Evolutionary conservation across 768 basidiomycete species (phyloP), one percentile per base, ranked within the genome.

Genomic region (Amanita inopinata): DNA sequence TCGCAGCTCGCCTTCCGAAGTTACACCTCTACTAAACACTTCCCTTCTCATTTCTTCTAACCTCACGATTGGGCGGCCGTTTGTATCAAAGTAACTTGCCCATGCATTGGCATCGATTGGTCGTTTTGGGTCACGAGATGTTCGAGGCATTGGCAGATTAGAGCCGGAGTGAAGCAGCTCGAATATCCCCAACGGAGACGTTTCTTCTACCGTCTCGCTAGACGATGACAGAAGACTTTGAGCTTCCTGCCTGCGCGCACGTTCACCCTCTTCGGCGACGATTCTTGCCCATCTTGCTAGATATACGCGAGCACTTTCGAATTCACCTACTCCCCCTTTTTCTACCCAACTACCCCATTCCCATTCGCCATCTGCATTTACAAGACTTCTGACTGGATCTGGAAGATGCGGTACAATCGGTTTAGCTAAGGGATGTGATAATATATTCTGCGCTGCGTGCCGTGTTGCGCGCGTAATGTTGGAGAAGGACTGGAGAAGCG

Each of bases 201-300:
- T 70, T 60, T 82, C 86, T 54, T 80, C 79, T 12, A 49, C 47
- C 47, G 67, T 67, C 9, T 66, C 53, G 3, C 70, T 63, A 2
- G 66, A 67, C 4, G 73, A 66, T 2, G 78, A 62, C 3, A 78
- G 76, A 9, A 86, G 52, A 0, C 73, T 67, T 55, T 83, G 82
- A 0, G 84, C 78, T 59, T 99, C 96, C 33, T 75, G 73, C 49
- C 80, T 64, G 32, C 96, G 72, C 4, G 91, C 80, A 11, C 89
- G 73, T 59, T 99, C 96, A 12, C 96, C 96, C 58, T 98, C 96
- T 61, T 99, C 96, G 1, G 96, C 96, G 1, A 98, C 96, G 46
- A 91, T 85, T 38, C 93, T 73, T 3, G 96, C 96, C 96, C 96
- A 99, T 23, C 89, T 72, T 7, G 96, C 96, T 6, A 99, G 76